phyloP scores from a whole-genome alignment of 2,329 filamentous ascomycete species.

The Orbilia brochopaga region DNA sequence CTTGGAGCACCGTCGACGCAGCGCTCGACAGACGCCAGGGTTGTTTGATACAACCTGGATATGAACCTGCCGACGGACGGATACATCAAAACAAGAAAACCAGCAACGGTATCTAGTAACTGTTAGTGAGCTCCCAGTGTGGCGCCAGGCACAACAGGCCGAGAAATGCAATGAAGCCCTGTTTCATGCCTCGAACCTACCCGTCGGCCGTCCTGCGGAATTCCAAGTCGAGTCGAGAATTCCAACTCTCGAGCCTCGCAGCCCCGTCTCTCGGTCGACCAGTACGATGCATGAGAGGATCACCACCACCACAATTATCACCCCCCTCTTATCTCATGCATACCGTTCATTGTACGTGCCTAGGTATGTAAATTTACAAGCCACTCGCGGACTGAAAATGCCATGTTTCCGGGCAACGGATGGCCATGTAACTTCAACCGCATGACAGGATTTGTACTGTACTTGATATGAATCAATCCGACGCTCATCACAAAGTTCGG shows the following conservation, averaged over 20 bases:
- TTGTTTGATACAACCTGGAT: background rate
- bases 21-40: slow-evolving; percentile 9
- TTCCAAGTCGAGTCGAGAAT: too few relatives aligned
- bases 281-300: too few relatives aligned
- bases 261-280: background rate
- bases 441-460: background rate
- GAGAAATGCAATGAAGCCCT: too few relatives aligned
- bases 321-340: background rate
- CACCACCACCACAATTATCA: too few relatives aligned
- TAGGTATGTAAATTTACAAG: too few relatives aligned
- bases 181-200: too few relatives aligned
- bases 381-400: too few relatives aligned
- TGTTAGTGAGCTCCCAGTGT: background rate
- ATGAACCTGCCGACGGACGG: background rate
- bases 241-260: too few relatives aligned
- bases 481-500: slow-evolving; percentile 50
- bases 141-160: slow-evolving; percentile 4
- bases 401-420: background rate
- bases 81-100: slow-evolving; percentile 4
- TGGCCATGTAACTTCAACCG: background rate
- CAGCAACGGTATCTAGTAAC: too few relatives aligned
- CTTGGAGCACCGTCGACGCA: slow-evolving; percentile 7
- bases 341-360: too few relatives aligned
- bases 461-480: background rate
- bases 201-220: too few relatives aligned